Evolutionary conservation across 768 basidiomycete genomes (phyloP), one percentile per base, ranked within the genome.

Genomic region (Tylopilus vinaceipallidus): DNA sequence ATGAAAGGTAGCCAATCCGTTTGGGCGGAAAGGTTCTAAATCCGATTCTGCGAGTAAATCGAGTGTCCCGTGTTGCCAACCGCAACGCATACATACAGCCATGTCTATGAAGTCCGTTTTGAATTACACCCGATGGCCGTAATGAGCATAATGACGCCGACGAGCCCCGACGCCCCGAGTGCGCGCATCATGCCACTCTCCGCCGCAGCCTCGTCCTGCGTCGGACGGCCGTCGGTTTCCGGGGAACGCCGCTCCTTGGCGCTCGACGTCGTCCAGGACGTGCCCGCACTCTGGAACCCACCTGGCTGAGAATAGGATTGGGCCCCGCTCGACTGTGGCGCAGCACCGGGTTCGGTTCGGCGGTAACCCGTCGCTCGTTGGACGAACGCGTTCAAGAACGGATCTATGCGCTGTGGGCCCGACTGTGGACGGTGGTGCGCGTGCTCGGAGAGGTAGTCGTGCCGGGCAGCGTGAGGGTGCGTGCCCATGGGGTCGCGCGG

Each of bases 281-380:
- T 9, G 1, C 42, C 39, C 11, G 45, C 8, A 16, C 39, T 27
- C 27, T 53, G 59, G 29, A 47, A 52, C 14, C 49, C 47, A 22
- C 34, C 39, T 4, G 33, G 41, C 7, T 20, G 36, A 9, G 41
- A 42, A 27, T 43, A 26, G 2, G 46, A 43, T 22, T 19, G 45
- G n/a, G 26, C 3, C 11, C n/a, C n/a, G 14, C 14, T 38, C 10
- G 54, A 38, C 16, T 37, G 51, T 4, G 50, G 45, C 11, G 46
- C 6, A 4, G 34, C 11, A 9, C 27, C 32, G 10, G 44, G 6
- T 17, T 26, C 48, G 1, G 58, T n/a, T 10, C 30, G 45, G 19
- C 51, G 50, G 49, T 45, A 49, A 19, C 64, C 64, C n/a, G 66
- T 66, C 24, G 65, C 59, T 39, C 48, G 42, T 45, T 68, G 65